A percentile compares a stretch with the other conserved stretches of the same genome.
Conservation (phyloP, 176 grass and related monocot species). For the Triticum monococcum region DNA sequence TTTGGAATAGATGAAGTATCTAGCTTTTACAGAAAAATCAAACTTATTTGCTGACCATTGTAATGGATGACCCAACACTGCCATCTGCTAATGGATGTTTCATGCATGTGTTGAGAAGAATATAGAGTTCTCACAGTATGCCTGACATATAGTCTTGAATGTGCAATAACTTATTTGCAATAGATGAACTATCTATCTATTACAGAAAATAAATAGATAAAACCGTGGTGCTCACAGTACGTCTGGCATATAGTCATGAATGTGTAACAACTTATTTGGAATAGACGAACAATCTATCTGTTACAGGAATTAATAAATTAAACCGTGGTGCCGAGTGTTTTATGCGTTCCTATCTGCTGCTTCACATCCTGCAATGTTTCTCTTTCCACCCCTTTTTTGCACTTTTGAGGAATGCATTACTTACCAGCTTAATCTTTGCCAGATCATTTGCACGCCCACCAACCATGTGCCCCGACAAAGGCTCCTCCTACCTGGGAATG, state of each 20-base stretch:
- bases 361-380: slow-evolving; percentile 24
- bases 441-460: slow-evolving; percentile 44
- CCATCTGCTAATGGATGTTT: neutral
- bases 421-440: slow-evolving; percentile 34
- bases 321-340: neutral
- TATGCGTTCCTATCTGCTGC: slow-evolving; percentile 1
- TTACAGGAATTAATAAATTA: neutral
- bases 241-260: neutral
- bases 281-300: slow-evolving; percentile 2
- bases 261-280: neutral
- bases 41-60: neutral
- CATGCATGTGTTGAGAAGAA: neutral
- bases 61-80: neutral
- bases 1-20: slow-evolving; percentile 1
- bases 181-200: slow-evolving; percentile 12
- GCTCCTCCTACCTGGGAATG: slow-evolving; percentile 23
- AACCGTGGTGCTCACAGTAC: neutral
- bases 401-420: slow-evolving; percentile 9
- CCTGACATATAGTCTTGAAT: neutral
- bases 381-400: neutral
- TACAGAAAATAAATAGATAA: neutral
- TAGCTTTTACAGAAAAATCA: neutral
- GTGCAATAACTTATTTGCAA: neutral
- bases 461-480: slow-evolving; percentile 41
- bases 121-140: neutral